Conservation (phyloP, 1,284 basidiomycete species). For the Puccinia polysora region DNA sequence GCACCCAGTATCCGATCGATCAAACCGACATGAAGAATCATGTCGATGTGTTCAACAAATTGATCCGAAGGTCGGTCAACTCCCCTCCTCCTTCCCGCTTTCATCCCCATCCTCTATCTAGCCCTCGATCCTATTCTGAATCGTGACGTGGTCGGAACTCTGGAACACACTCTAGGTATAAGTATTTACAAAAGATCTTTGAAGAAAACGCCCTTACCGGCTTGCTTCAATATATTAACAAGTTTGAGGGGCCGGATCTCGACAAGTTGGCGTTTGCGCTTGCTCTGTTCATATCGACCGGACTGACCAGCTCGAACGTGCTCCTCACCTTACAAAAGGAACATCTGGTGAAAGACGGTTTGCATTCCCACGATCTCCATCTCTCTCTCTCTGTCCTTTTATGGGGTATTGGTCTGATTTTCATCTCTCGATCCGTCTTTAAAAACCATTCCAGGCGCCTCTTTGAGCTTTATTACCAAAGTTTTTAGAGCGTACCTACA, state of each 20-base stretch:
- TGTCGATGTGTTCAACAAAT: slow-evolving; percentile 85
- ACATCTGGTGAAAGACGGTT: slow-evolving; percentile 78
- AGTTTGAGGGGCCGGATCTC: slow-evolving; percentile 53
- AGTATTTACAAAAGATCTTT: slow-evolving; percentile 93
- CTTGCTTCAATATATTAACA: slow-evolving; percentile 62
- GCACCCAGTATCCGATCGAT: slow-evolving; percentile 69
- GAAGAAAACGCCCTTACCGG: slow-evolving; percentile 77
- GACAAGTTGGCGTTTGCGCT: slow-evolving; percentile 76
- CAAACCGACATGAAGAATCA: slow-evolving; percentile 76
- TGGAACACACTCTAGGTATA: slow-evolving; percentile 64
- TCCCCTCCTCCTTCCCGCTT: slow-evolving; percentile 1
- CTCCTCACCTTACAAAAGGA: slow-evolving; percentile 81
- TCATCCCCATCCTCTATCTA: slow-evolving; percentile 5
- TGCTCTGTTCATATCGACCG: slow-evolving; percentile 75
- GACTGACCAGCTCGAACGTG: slow-evolving; percentile 70
- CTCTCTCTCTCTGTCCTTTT: background rate
- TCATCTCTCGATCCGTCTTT: slow-evolving; percentile 53
- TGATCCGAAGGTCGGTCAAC: slow-evolving; percentile 71
- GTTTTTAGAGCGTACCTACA: slow-evolving; percentile 75
- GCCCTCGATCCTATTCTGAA: too few relatives aligned
- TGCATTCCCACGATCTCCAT: background rate
- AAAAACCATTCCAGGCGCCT: slow-evolving; percentile 57
- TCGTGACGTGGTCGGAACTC: too few relatives aligned
- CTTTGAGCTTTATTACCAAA: slow-evolving; percentile 69
- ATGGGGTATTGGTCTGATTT: slow-evolving; percentile 9